phyloP scores from a whole-genome alignment of 495 filamentous ascomycete species.

The Clohesyomyces aquaticus region DNA sequence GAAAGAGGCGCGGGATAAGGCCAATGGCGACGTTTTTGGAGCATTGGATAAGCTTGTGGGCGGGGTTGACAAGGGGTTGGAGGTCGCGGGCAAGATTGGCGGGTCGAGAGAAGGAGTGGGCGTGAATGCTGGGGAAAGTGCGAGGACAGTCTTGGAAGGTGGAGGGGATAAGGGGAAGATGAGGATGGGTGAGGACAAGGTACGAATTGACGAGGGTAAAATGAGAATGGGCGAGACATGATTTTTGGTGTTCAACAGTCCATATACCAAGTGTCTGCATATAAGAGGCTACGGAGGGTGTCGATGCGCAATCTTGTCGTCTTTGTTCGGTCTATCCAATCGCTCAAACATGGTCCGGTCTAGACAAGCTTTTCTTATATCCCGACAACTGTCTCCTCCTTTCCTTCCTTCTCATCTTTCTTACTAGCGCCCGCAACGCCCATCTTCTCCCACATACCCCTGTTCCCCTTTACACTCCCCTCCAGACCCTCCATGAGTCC shows the following conservation, averaged over 20 bases:
- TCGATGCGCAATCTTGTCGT: too few relatives aligned
- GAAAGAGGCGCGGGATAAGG: constrained; percentile 31
- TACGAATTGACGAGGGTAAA: constrained; percentile 2
- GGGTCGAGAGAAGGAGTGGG: constrained; percentile 20
- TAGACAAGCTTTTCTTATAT: too few relatives aligned
- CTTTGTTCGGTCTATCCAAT: too few relatives aligned
- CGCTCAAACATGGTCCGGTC: too few relatives aligned
- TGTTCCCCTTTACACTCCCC: constrained; percentile 40
- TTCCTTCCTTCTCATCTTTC: not conserved
- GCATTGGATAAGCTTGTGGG: constrained; percentile 34
- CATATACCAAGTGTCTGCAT: too few relatives aligned
- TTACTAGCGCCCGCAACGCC: not conserved
- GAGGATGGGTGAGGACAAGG: constrained; percentile 17
- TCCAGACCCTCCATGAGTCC: constrained; percentile 41
- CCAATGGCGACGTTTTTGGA: constrained; percentile 35
- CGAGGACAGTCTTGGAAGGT: not conserved
- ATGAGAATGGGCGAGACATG: too few relatives aligned
- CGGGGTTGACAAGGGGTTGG: constrained; percentile 34
- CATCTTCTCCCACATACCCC: constrained; percentile 12
- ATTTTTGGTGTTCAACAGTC: too few relatives aligned
- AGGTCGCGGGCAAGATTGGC: constrained; percentile 38
- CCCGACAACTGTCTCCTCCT: not conserved
- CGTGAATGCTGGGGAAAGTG: not conserved
- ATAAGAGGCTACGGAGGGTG: too few relatives aligned
- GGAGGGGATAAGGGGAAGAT: constrained; percentile 28